Evolutionary conservation across 208 protist genomes (phyloP).

Genomic region (Leishmania mexicana): DNA sequence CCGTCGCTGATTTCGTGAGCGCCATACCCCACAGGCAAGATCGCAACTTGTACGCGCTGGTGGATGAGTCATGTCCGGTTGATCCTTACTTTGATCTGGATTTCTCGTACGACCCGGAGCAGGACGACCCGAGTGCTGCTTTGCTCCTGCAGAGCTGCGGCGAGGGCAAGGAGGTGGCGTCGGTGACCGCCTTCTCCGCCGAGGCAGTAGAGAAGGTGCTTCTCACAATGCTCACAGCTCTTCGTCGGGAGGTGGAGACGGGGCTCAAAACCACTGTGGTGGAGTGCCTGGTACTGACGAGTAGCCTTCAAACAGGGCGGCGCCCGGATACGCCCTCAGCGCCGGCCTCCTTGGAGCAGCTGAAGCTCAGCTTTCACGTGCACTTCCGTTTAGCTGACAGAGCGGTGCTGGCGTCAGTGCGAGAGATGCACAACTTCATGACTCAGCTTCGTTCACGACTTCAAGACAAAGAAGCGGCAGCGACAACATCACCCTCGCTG

Average conservation of each 20-base stretch:
- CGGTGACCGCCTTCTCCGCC: not conserved
- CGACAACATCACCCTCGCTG: not conserved
- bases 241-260: conserved; percentile 45
- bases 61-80: conserved; percentile 68
- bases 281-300: conserved; percentile 73
- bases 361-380: conserved; percentile 85
- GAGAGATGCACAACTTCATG: conserved; percentile 70
- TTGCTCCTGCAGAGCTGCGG: conserved; percentile 9
- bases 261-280: conserved; percentile 34
- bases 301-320: conserved; percentile 40
- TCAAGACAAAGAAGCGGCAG: conserved; percentile 17
- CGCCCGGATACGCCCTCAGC: not conserved
- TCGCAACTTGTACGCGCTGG: conserved; percentile 79
- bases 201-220: conserved; percentile 48
- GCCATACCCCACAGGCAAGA: conserved; percentile 46
- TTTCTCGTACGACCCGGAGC: conserved; percentile 33
- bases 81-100: conserved; percentile 91
- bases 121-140: conserved; percentile 7
- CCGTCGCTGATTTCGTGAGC: conserved; percentile 52
- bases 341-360: conserved; percentile 16
- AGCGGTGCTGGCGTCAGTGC: conserved; percentile 47
- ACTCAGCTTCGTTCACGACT: conserved; percentile 34
- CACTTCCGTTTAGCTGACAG: conserved; percentile 67
- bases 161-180: not conserved
- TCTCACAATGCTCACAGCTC: conserved; percentile 33